Conservation (phyloP, 116 monocot species). For the Dioscorea cayenensis region DNA sequence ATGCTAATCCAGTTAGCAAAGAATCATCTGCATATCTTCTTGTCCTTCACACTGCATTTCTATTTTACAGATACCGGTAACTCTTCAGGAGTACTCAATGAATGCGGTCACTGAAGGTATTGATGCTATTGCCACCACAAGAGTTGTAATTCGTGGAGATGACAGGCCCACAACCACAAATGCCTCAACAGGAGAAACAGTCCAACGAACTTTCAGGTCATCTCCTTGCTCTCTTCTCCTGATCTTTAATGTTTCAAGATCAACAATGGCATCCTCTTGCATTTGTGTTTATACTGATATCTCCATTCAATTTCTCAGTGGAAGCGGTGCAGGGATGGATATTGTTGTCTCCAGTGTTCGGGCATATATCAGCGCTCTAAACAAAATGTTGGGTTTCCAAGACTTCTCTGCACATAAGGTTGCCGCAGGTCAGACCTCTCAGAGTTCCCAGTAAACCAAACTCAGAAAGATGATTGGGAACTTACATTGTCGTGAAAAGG, state of each 20-base stretch:
- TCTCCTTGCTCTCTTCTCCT: background rate
- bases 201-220: conserved; percentile 60
- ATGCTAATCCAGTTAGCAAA: too few relatives aligned
- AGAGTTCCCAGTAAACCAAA: conserved; percentile 8
- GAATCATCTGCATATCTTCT: too few relatives aligned
- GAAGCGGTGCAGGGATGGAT: conserved; percentile 78
- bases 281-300: background rate
- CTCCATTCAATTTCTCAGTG: conserved; percentile 25
- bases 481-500: too few relatives aligned
- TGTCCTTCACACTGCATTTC: too few relatives aligned
- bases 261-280: background rate
- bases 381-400: conserved; percentile 72
- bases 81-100: conserved; percentile 75
- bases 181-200: conserved; percentile 37
- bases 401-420: conserved; percentile 7
- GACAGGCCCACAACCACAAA: conserved; percentile 25
- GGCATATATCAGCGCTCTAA: conserved; percentile 75
- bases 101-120: conserved; percentile 75
- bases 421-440: background rate
- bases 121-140: conserved; percentile 80
- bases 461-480: too few relatives aligned
- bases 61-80: conserved; percentile 48
- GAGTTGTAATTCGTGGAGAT: conserved; percentile 60
- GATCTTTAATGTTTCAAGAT: background rate
- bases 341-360: conserved; percentile 84